Evolutionary conservation across 1,284 basidiomycete genomes (phyloP).

Genomic region (Leccinum subfulvum): DNA sequence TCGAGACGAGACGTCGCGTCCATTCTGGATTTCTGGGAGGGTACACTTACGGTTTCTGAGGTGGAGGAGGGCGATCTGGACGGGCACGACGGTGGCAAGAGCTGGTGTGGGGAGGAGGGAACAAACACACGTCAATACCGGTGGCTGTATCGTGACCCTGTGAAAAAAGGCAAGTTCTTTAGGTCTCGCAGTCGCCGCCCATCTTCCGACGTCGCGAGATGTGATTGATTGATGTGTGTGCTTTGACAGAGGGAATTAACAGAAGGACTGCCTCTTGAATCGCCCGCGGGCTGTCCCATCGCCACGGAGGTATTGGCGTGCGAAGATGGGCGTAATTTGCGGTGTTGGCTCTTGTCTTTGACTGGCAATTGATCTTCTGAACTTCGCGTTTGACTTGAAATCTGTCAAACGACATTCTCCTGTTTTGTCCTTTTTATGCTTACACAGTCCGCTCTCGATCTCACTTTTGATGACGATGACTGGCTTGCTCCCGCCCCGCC

Average conservation of each 20-base stretch:
- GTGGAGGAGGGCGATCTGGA: constrained; percentile 32
- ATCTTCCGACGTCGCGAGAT: not conserved
- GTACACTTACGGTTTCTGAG: constrained; percentile 40
- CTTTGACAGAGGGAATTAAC: not conserved
- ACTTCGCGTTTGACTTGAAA: constrained; percentile 6
- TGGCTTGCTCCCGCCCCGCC: constrained; percentile 47
- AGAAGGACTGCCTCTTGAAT: not conserved
- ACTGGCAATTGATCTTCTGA: not conserved
- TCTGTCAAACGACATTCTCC: constrained; percentile 1
- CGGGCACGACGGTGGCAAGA: constrained; percentile 2
- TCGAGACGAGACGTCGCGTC: not conserved
- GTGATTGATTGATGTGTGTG: not conserved
- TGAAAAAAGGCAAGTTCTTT: not conserved
- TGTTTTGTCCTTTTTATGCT: constrained; percentile 43
- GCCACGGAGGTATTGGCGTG: constrained; percentile 11
- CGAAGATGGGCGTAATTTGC: constrained; percentile 14
- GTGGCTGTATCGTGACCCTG: constrained; percentile 26
- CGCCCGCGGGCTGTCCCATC: not conserved
- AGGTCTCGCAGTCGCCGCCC: not conserved
- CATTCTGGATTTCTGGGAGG: not conserved
- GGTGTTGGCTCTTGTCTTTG: not conserved
- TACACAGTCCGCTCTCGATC: constrained; percentile 55
- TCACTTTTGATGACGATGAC: constrained; percentile 66
- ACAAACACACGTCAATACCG: constrained; percentile 29
- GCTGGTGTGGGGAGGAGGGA: not conserved